Conservation (phyloP, 176 grass and related monocot species). For the Aegilops bicornis region DNA sequence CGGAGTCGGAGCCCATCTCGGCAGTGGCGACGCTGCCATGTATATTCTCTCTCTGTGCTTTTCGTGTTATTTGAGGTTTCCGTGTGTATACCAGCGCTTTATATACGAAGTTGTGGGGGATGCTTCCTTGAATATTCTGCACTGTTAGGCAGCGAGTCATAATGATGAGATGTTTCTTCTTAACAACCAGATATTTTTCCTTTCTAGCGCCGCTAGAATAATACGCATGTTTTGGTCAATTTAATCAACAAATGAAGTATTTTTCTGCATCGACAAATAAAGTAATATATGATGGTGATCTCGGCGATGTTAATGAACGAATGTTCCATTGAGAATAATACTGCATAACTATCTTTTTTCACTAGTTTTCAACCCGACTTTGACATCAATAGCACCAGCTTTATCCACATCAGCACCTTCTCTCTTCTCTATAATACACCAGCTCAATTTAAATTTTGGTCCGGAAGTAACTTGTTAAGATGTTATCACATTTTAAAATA, state of each 20-base stretch:
- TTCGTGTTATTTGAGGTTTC: neutral
- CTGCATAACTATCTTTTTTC: too few species aligned
- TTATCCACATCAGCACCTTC: too few species aligned
- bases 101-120: neutral
- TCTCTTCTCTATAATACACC: too few species aligned
- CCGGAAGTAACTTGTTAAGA: too few species aligned
- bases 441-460: too few species aligned
- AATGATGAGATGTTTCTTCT: neutral
- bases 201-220: neutral
- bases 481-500: too few species aligned
- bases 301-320: too few species aligned
- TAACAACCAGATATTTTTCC: neutral
- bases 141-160: neutral
- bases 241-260: neutral
- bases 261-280: too few species aligned
- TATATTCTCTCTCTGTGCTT: neutral
- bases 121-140: neutral
- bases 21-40: slow-evolving; percentile 43
- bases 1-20: slow-evolving; percentile 39
- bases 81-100: neutral
- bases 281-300: too few species aligned
- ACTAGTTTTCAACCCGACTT: too few species aligned
- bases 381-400: too few species aligned
- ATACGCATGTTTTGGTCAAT: neutral
- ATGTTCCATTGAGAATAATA: too few species aligned